A percentile compares a stretch with the other conserved stretches of the same genome.
These are phyloP conservation scores for Cardamine chenopodiifolia DNA, from an alignment of 345 rosid genomes.

Conservation along the genomic window DNA sequence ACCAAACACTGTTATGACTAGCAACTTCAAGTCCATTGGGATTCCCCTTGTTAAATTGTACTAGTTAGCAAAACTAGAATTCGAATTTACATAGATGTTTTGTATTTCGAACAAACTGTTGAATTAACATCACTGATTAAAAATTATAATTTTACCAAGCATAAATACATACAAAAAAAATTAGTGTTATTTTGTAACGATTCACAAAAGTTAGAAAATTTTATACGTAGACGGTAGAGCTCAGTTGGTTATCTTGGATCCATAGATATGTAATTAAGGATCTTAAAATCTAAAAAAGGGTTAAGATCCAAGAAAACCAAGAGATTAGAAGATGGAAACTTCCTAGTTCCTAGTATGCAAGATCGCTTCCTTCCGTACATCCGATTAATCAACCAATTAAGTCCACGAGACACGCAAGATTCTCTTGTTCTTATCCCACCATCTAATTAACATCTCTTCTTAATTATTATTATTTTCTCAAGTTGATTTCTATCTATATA, in stretches of 20 bases:
- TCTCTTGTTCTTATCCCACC: constrained; percentile 33
- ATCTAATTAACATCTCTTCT: constrained; percentile 25
- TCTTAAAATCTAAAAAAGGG: constrained; percentile 8
- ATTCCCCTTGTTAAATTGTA: background rate
- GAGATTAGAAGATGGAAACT: constrained; percentile 30
- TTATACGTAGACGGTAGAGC: background rate
- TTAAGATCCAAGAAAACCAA: constrained; percentile 18
- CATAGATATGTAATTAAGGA: constrained; percentile 8
- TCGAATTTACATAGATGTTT: background rate
- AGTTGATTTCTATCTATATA: background rate
- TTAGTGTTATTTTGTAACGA: constrained; percentile 8
- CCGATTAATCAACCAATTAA: constrained; percentile 23
- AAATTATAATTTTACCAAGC: background rate
- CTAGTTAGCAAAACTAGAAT: background rate
- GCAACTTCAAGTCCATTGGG: background rate
- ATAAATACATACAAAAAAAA: background rate
- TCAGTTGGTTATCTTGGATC: background rate
- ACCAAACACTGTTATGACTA: background rate
- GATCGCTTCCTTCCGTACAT: constrained; percentile 32
- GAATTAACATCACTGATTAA: background rate
- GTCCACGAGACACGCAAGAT: constrained; percentile 42
- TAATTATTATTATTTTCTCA: background rate
- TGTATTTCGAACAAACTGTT: background rate
- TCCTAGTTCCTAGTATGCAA: constrained; percentile 23
- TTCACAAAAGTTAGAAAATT: background rate